Base-by-base conservation (phyloP, 164 flowering plant genomes). In the Liquidambar formosana region DNA sequence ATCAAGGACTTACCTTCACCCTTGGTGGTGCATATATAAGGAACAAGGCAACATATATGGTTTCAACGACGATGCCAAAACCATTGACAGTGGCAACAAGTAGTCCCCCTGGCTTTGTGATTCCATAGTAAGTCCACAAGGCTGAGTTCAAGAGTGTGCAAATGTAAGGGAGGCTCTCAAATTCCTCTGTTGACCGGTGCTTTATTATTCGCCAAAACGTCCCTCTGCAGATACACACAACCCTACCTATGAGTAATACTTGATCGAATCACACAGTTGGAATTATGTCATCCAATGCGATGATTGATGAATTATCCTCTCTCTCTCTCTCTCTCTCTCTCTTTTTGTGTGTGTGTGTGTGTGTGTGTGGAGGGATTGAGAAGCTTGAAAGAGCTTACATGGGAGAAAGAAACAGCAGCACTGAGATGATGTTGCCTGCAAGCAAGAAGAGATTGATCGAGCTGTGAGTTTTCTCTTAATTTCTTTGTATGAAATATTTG, bases 341-440 rank as follows among this genome's bases (percentile, higher is more conserved):
- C 41, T n/a, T n/a, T n/a, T n/a, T n/a, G n/a, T n/a, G n/a, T n/a
- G n/a, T n/a, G n/a, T n/a, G n/a, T n/a, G n/a, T n/a, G n/a, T n/a
- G n/a, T n/a, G n/a, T n/a, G n/a, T 33, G 41, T 33, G 41, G 6
- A 33, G 41, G 41, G 6, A 6, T 6, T 33, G 41, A 6, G 6
- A 33, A 49, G 19, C n/a, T 15, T 49, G 12, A 8, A 46, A 28
- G 16, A 26, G 33, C 80, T 72, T 78, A 86, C 90, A 73, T 53
- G 47, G 90, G 90, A 57, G 90, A 71, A 25, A 83, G 84, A 68
- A 82, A 84, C 68, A 84, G 63, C 0, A 84, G 71, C 27, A 86
- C 80, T 38, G 90, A 86, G 60, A 84, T 75, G 12, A 84, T 52
- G 70, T 82, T 86, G 63, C 90, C 90, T 86, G 86, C 61, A 80